phyloP scores from a whole-genome alignment of 2,329 filamentous ascomycete genomes.

The Colletotrichum ledebouriae region DNA sequence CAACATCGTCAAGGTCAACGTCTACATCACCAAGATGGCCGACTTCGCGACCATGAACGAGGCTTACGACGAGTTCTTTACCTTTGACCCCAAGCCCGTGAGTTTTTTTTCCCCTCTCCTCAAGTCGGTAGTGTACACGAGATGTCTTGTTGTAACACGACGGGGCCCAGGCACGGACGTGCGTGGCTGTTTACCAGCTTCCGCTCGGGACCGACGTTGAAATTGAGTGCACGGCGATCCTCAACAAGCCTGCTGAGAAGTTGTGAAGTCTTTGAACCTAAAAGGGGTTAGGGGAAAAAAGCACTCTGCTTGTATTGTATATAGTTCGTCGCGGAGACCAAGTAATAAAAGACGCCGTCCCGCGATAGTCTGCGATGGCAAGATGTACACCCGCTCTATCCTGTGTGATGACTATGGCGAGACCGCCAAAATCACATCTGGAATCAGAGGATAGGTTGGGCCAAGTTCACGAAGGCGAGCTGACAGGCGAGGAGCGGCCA shows the following conservation, averaged over 20 bases:
- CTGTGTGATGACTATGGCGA: too few relatives aligned
- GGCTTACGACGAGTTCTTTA: slow-evolving; percentile 65
- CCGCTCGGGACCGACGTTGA: slow-evolving; percentile 79
- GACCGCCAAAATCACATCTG: too few relatives aligned
- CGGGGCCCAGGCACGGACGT: slow-evolving; percentile 65
- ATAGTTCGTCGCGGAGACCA: too few relatives aligned
- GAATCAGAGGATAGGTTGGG: too few relatives aligned
- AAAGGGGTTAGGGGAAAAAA: not conserved
- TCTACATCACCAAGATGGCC: slow-evolving; percentile 75
- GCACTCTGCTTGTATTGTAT: too few relatives aligned
- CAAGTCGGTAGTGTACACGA: too few relatives aligned
- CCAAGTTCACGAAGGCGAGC: too few relatives aligned
- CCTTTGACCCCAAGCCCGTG: slow-evolving; percentile 60
- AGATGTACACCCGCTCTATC: too few relatives aligned
- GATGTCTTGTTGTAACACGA: not conserved
- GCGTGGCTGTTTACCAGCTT: slow-evolving; percentile 80
- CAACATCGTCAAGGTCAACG: slow-evolving; percentile 76
- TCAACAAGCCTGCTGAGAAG: slow-evolving; percentile 39
- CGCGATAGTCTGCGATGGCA: too few relatives aligned
- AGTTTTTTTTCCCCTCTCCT: slow-evolving; percentile 42
- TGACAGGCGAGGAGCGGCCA: not conserved
- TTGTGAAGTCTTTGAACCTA: not conserved
- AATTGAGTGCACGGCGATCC: slow-evolving; percentile 74
- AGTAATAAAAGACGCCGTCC: too few relatives aligned
- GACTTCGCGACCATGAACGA: slow-evolving; percentile 73